Conservation (phyloP, 441 rosid species). For the Corymbia citriodora region DNA sequence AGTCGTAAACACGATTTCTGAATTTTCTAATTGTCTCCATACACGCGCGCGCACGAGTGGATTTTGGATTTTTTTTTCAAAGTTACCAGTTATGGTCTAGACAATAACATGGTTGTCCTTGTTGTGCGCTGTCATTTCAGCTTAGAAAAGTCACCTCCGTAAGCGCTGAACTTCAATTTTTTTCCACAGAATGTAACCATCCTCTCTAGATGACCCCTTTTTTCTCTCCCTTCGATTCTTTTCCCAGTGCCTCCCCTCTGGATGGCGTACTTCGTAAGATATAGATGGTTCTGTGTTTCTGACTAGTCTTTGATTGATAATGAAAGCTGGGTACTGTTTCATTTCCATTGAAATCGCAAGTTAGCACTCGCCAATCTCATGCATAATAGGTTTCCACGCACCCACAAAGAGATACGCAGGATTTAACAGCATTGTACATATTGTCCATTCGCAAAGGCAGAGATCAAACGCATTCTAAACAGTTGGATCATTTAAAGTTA, state of each 20-base stretch:
- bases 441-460: too few species aligned
- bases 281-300: neutral
- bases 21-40: neutral
- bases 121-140: neutral
- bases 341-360: neutral
- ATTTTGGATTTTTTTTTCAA: neutral
- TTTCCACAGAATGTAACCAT: neutral
- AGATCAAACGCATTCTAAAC: neutral
- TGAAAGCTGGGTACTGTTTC: neutral
- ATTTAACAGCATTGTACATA: neutral
- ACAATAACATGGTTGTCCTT: neutral
- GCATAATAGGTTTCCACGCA: neutral
- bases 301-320: neutral
- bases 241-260: neutral
- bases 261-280: neutral
- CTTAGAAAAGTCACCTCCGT: neutral
- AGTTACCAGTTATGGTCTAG: neutral
- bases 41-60: neutral
- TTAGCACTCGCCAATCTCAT: neutral
- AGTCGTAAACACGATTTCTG: neutral
- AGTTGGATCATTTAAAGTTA: neutral
- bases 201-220: neutral
- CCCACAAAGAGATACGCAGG: neutral
- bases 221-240: neutral
- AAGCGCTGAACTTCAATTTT: neutral